These are phyloP conservation scores for Beauveria sp. DNA, from an alignment of 2,329 filamentous ascomycete species.

Conservation along the genomic window DNA sequence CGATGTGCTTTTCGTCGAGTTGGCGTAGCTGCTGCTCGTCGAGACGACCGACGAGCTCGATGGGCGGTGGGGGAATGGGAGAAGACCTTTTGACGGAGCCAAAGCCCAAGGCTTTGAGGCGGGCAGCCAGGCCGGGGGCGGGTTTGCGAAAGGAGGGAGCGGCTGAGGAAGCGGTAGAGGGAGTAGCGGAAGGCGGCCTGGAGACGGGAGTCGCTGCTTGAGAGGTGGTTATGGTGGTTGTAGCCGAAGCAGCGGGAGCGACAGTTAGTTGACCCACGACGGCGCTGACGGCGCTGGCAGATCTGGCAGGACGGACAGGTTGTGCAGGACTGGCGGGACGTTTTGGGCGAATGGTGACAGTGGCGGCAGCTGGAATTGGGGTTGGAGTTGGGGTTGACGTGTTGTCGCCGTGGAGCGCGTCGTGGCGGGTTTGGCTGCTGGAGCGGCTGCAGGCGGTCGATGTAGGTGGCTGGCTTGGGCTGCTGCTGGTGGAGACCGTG, in stretches of 20 bases:
- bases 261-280: background rate
- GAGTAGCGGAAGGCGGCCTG: background rate
- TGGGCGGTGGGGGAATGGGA: constrained; percentile 17
- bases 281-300: background rate
- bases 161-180: constrained; percentile 16
- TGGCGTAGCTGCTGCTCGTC: constrained; percentile 62
- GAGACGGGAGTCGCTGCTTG: background rate
- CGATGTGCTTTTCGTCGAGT: constrained; percentile 60
- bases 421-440: constrained; percentile 10
- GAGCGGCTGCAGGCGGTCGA: constrained; percentile 9
- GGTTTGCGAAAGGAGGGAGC: constrained; percentile 41
- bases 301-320: no score
- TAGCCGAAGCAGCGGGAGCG: constrained; percentile 1
- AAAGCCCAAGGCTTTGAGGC: constrained; percentile 58
- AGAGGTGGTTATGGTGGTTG: background rate
- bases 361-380: background rate
- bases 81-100: constrained; percentile 35
- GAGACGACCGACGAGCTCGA: constrained; percentile 56
- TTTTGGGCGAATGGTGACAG: background rate
- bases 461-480: constrained; percentile 10
- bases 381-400: constrained; percentile 1
- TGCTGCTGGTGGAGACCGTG: constrained; percentile 12
- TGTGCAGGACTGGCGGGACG: no score
- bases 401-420: constrained; percentile 3
- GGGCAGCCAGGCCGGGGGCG: constrained; percentile 56